Evolutionary conservation across 257 asterid species (phyloP).

Genomic region (Solanum verrucosum): DNA sequence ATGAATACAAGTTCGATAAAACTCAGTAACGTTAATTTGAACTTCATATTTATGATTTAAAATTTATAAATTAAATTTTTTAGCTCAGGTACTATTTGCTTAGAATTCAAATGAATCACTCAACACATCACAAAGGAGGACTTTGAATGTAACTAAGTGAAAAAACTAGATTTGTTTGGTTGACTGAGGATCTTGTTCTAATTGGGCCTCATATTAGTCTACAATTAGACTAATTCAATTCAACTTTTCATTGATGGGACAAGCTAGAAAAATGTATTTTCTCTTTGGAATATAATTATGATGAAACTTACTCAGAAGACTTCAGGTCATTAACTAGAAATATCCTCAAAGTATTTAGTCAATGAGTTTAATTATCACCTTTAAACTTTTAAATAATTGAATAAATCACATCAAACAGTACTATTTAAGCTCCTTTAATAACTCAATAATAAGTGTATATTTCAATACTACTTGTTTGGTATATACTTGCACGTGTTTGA

Average conservation of each 20-base stretch:
- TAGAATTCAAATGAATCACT: background rate
- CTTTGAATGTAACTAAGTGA: background rate
- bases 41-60: background rate
- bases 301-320: background rate
- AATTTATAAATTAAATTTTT: background rate
- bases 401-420: background rate
- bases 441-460: background rate
- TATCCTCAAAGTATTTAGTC: background rate
- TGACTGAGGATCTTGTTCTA: background rate
- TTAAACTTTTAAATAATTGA: background rate
- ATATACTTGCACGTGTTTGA: background rate
- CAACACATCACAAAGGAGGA: background rate
- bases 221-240: background rate
- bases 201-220: background rate
- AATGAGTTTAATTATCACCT: background rate
- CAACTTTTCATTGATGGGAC: background rate
- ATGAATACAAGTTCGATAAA: background rate
- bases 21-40: background rate
- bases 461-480: background rate
- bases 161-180: background rate
- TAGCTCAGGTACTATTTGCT: accelerated
- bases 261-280: background rate
- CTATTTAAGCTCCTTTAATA: background rate
- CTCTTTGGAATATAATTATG: background rate
- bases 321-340: background rate